Percentiles rank a stretch among this genome's conserved stretches.
phyloP scores from a whole-genome alignment of 2,329 filamentous ascomycete species.

The Ophiocordyceps robertsii region DNA sequence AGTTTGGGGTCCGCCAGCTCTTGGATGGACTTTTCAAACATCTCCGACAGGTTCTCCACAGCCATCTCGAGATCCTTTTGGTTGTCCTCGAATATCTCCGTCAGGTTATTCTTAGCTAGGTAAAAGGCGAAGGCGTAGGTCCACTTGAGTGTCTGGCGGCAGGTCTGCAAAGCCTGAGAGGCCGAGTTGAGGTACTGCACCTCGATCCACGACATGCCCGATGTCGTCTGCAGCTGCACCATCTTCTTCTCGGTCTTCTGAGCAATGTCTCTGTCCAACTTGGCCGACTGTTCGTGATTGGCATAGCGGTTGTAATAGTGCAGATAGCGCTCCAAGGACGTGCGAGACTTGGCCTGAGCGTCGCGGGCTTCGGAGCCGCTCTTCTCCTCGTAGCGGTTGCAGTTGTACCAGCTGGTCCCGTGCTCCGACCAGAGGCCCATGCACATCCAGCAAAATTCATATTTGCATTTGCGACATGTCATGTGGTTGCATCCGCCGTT shows the following conservation, averaged over 20 bases:
- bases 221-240: constrained; percentile 85
- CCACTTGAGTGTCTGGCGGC: constrained; percentile 98
- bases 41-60: constrained; percentile 91
- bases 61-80: constrained; percentile 97
- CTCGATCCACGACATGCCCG: constrained; percentile 97
- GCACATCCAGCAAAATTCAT: constrained; percentile 99
- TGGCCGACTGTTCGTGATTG: constrained; percentile 96
- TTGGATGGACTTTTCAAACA: constrained; percentile 95
- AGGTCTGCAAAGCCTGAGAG: constrained; percentile 86
- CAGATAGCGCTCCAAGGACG: constrained; percentile 87
- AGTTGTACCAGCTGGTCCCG: constrained; percentile 99
- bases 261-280: constrained; percentile 91
- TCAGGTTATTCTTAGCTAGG: constrained; percentile 87
- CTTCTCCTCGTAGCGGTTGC: constrained; percentile 94
- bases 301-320: constrained; percentile 99
- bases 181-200: constrained; percentile 93
- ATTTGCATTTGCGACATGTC: constrained; percentile 90
- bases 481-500: constrained; percentile 97
- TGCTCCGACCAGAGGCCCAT: constrained; percentile 99
- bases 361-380: constrained; percentile 82
- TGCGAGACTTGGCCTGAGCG: constrained; percentile 79
- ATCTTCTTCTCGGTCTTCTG: constrained; percentile 98
- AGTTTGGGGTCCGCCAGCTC: constrained; percentile 78
- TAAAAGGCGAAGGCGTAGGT: constrained; percentile 99
- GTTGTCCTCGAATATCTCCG: constrained; percentile 96